Evolutionary conservation across 1,284 basidiomycete genomes (phyloP).

Genomic region (Cystobasidiaceae sp.): DNA sequence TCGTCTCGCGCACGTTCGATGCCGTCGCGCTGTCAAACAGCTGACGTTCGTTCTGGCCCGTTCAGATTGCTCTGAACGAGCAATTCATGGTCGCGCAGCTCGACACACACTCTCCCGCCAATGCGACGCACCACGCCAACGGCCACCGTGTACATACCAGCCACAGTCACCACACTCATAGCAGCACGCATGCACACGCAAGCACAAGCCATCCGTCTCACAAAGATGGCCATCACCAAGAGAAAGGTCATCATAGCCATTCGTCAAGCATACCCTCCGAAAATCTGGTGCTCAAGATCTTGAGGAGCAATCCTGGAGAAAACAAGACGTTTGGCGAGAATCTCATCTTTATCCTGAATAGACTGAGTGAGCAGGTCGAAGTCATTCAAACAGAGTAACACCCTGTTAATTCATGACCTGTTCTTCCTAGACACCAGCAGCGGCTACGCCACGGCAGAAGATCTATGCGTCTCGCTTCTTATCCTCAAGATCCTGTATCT

Average conservation of each 20-base stretch:
- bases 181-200: too few relatives aligned
- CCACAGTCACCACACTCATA: background rate
- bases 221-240: constrained; percentile 29
- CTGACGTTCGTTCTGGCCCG: constrained; percentile 4
- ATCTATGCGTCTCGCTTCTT: constrained; percentile 87
- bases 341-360: constrained; percentile 97
- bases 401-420: background rate
- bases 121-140: too few relatives aligned
- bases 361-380: constrained; percentile 73
- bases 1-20: constrained; percentile 43
- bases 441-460: constrained; percentile 73
- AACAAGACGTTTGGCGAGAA: constrained; percentile 97
- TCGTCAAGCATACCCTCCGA: background rate
- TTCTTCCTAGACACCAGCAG: constrained; percentile 18
- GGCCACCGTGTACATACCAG: constrained; percentile 34
- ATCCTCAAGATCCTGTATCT: constrained; percentile 93
- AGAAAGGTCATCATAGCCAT: constrained; percentile 2
- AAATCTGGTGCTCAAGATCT: constrained; percentile 76
- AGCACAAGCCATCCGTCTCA: constrained; percentile 20
- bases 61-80: constrained; percentile 84
- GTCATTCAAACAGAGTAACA: too few relatives aligned
- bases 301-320: constrained; percentile 73
- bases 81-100: constrained; percentile 84
- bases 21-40: background rate
- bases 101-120: too few relatives aligned